Base-by-base conservation (phyloP, 768 basidiomycete species). In the Pisolithus microcarpus region DNA sequence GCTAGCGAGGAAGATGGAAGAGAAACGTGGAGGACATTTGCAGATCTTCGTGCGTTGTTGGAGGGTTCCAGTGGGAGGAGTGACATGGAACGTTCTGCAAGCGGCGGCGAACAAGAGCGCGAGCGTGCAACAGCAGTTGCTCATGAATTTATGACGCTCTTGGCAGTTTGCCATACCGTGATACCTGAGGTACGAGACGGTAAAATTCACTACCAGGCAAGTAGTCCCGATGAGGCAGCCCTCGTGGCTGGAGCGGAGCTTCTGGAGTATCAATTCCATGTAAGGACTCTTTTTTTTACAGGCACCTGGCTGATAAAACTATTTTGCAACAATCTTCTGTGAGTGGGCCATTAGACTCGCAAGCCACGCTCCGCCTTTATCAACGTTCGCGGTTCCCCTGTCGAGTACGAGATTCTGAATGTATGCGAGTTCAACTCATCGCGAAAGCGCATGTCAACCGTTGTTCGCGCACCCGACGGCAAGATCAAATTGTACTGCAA, bases 401-500 rank as follows among this genome's bases (percentile, higher is more conserved):
- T 80, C 50, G 92, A 98, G 64, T 98, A 84, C 64, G 82, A 97
- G 62, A 81, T 98, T 51, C 69, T 99, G 52, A 98, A 98, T 62
- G 87, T 99, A 40, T 96, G 94, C 78, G 96, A 98, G 70, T 99
- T 99, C 77, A 98, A 98, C 65, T 96, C 92, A 21, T 91, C 92
- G 4, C 80, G 96, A 46, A 98, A 99, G 63, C 81, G 96, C 52
- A 98, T 99, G 96, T 98, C 96, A 24, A 95, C 94, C 1, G 70
- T 99, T 58, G 79, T 99, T 30, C 82, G 92, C 21, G 77, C 80
- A 23, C 87, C 94, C 0, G 84, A 91, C 56, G 93, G 95, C 43
- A 84, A 82, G 66, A 90, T 99, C 71, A 97, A 93, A 70, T 65
- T 99, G 8, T 98, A 91, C 62, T 92, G 87, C 53, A 99, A 99